A percentile compares a stretch with the other conserved stretches of the same genome.
phyloP scores from a whole-genome alignment of 148 eudicot species.

The Chenopodium formosanum region DNA sequence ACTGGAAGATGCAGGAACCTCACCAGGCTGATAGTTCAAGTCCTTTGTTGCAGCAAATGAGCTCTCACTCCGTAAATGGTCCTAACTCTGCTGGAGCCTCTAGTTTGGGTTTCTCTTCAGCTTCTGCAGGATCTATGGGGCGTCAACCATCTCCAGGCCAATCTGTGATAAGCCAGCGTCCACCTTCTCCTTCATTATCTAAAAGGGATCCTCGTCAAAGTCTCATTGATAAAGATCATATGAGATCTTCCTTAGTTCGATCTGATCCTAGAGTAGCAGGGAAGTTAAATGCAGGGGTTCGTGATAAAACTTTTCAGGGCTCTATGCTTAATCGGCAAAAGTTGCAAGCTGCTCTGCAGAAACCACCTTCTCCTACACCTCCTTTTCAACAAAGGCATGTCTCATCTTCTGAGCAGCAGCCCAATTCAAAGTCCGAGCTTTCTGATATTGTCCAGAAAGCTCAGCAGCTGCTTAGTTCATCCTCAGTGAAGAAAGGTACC shows the following conservation, averaged over 20 bases:
- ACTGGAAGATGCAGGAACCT: conserved; percentile 45
- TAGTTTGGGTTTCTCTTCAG: conserved; percentile 32
- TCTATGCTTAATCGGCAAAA: conserved; percentile 34
- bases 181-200: conserved; percentile 41
- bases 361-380: conserved; percentile 32
- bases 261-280: conserved; percentile 50
- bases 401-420: conserved; percentile 32
- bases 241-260: conserved; percentile 32
- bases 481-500: conserved; percentile 26
- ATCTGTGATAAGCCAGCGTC: conserved; percentile 38
- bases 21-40: conserved; percentile 35
- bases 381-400: conserved; percentile 36
- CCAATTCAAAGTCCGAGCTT: conserved; percentile 36
- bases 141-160: conserved; percentile 42
- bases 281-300: conserved; percentile 29
- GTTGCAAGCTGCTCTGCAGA: conserved; percentile 35
- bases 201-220: conserved; percentile 44
- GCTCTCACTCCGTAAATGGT: conserved; percentile 41
- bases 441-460: conserved; percentile 34
- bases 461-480: conserved; percentile 31
- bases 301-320: conserved; percentile 38
- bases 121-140: conserved; percentile 38
- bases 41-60: conserved; percentile 34
- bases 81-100: conserved; percentile 12
- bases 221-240: conserved; percentile 44